Conservation (phyloP, 1,284 basidiomycete genomes). For the Tilletia horrida region DNA sequence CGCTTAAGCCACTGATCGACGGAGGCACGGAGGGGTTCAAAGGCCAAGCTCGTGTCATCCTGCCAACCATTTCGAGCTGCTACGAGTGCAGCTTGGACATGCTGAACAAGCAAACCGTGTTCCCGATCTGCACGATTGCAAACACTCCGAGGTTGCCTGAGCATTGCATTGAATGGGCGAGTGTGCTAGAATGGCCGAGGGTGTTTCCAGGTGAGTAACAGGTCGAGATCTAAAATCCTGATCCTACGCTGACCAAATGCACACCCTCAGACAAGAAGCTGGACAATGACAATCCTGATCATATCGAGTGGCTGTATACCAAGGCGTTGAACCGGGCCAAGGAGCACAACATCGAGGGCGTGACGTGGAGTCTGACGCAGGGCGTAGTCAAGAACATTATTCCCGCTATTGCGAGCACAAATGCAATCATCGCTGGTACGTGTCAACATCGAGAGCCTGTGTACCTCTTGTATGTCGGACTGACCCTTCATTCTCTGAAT, state of each 20-base stretch:
- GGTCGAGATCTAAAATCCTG: slow-evolving; percentile 12
- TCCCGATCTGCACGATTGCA: slow-evolving; percentile 98
- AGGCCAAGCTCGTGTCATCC: slow-evolving; percentile 93
- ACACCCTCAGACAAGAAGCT: slow-evolving; percentile 40
- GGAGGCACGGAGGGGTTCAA: slow-evolving; percentile 99
- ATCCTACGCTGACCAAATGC: background rate
- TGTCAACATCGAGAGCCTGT: slow-evolving; percentile 5
- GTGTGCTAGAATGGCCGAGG: slow-evolving; percentile 96
- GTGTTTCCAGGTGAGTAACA: slow-evolving; percentile 70
- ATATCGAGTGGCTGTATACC: slow-evolving; percentile 89
- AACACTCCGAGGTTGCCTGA: slow-evolving; percentile 97
- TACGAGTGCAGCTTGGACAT: slow-evolving; percentile 98
- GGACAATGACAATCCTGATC: slow-evolving; percentile 78
- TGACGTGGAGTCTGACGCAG: slow-evolving; percentile 95
- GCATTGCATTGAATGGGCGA: slow-evolving; percentile 99
- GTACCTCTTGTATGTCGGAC: background rate
- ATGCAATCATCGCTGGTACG: slow-evolving; percentile 46
- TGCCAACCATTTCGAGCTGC: slow-evolving; percentile 91
- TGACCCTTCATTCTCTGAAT: background rate
- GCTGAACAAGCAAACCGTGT: slow-evolving; percentile 93
- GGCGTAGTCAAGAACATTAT: slow-evolving; percentile 99
- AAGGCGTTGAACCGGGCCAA: slow-evolving; percentile 70
- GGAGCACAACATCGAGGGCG: slow-evolving; percentile 92
- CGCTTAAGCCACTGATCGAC: slow-evolving; percentile 95
- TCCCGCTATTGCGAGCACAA: slow-evolving; percentile 64